Evolutionary conservation across 768 basidiomycete species (phyloP).

Genomic region (Crassisporium funariophilum): DNA sequence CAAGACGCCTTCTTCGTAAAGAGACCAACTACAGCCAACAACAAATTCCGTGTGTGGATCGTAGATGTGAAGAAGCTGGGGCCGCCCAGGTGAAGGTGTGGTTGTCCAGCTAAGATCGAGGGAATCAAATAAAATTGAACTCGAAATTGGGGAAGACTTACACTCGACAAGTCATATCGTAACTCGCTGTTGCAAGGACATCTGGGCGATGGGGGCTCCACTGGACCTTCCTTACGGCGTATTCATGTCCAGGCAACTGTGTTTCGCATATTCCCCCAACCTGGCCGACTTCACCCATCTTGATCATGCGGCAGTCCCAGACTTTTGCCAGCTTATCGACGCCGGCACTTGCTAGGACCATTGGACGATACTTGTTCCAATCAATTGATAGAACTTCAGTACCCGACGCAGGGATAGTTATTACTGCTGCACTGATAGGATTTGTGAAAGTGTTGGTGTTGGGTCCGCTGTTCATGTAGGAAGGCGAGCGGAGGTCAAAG

Average conservation of each 20-base stretch:
- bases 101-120: constrained; percentile 67
- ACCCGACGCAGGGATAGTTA: constrained; percentile 77
- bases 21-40: constrained; percentile 88
- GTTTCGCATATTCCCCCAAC: constrained; percentile 76
- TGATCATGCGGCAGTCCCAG: constrained; percentile 90
- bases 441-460: constrained; percentile 59
- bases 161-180: constrained; percentile 96
- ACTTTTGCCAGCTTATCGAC: constrained; percentile 77
- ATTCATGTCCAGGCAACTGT: constrained; percentile 82
- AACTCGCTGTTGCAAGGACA: constrained; percentile 67
- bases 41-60: constrained; percentile 95
- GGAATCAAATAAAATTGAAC: constrained; percentile 1
- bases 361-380: constrained; percentile 92
- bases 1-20: constrained; percentile 84
- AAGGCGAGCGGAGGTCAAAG: constrained; percentile 74
- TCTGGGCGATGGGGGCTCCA: constrained; percentile 85
- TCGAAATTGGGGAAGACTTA: constrained; percentile 44
- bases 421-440: constrained; percentile 67
- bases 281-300: constrained; percentile 50
- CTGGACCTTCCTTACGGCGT: constrained; percentile 85
- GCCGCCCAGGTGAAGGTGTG: constrained; percentile 48
- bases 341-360: constrained; percentile 73
- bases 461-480: constrained; percentile 55
- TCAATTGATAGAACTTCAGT: constrained; percentile 82
- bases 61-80: constrained; percentile 68